Conservation (phyloP, 768 basidiomycete genomes). For the Phlebiopsis gigantea region DNA sequence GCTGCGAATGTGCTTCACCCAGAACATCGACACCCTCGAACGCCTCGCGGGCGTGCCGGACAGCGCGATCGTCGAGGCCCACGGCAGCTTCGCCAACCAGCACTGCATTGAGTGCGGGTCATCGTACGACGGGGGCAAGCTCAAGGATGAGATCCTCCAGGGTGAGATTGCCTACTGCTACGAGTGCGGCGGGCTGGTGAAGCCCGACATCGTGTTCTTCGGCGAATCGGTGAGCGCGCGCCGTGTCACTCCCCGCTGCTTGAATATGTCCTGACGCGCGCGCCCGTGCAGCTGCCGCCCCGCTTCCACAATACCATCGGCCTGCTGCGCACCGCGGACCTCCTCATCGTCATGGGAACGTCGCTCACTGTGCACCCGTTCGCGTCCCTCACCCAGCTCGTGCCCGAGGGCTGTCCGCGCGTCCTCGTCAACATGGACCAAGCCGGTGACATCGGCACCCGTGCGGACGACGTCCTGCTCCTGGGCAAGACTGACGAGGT, state of each 20-base stretch:
- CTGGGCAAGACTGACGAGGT: conserved; percentile 71
- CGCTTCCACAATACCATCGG: conserved; percentile 56
- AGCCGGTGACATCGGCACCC: conserved; percentile 61
- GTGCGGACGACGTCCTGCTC: conserved; percentile 53
- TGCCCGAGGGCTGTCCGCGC: conserved; percentile 58
- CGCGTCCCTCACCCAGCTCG: conserved; percentile 59
- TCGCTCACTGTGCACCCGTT: conserved; percentile 87
- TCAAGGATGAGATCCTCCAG: conserved; percentile 56
- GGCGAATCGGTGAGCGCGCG: conserved; percentile 59
- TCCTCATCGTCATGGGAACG: conserved; percentile 89
- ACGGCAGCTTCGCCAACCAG: conserved; percentile 90
- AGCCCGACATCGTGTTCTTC: conserved; percentile 96
- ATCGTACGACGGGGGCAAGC: conserved; percentile 57
- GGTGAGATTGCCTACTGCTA: conserved; percentile 67
- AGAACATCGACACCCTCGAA: conserved; percentile 93
- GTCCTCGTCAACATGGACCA: conserved; percentile 85
- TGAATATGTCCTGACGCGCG: conserved; percentile 14
- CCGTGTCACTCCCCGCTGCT: conserved; percentile 60
- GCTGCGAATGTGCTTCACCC: conserved; percentile 79
- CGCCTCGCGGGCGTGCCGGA: conserved; percentile 72
- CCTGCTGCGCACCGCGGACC: conserved; percentile 61
- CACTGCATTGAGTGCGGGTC: conserved; percentile 72
- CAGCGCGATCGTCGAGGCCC: conserved; percentile 84
- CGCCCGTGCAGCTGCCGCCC: conserved; percentile 56
- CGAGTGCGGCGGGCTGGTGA: conserved; percentile 67